Base-by-base conservation (phyloP, 2,329 filamentous ascomycete genomes). In the Scopulariopsis brevicaulis region DNA sequence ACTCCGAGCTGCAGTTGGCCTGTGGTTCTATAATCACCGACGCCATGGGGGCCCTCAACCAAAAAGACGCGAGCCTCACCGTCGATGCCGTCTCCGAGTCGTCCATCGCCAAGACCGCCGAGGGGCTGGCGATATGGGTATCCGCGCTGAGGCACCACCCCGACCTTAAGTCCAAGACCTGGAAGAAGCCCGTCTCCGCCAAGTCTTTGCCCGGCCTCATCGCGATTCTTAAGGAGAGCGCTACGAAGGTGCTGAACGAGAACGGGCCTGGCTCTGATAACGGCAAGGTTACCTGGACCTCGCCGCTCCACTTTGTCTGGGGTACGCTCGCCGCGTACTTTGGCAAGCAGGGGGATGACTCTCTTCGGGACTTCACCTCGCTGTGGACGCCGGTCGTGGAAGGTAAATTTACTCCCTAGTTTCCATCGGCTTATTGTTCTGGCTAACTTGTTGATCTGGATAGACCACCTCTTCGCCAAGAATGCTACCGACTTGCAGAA, bases 371-470 rank as follows among this genome's bases (percentile, higher is more conserved):
- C 12, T 91, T 96, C 67, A 77, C 79, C 53, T 82, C 87, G 53
- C 94, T 96, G 67, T 97, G 93, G 92, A 83, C 82, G 50, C 85
- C 89, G 52, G 85, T 89, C 58, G 86, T 97, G 60, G 92, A 96
- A 71, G 87, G 89, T 91, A 71, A 76, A 85, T 28, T 24, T 37
- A 14, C 22, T 52, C 15, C 51, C 1, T 32, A 3, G 20, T 28
- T 59, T 12, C 25, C 55, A 32, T 18, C n/a, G 14, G 12, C 18
- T 35, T 8, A 5, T 15, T 52, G 37, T 28, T n/a, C 18, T n/a
- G 18, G 18, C 55, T 53, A 53, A 53, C 12, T 18, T 28, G 6
- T 0, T 10, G 48, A 10, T 28, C 32, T 24, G 7, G 11, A 34
- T 62, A 93, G 89, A 93, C 67, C 87, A 87, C 11, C 78, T 96